Conservation (phyloP, 805 yeast genomes). For the Saitoella complicata region DNA sequence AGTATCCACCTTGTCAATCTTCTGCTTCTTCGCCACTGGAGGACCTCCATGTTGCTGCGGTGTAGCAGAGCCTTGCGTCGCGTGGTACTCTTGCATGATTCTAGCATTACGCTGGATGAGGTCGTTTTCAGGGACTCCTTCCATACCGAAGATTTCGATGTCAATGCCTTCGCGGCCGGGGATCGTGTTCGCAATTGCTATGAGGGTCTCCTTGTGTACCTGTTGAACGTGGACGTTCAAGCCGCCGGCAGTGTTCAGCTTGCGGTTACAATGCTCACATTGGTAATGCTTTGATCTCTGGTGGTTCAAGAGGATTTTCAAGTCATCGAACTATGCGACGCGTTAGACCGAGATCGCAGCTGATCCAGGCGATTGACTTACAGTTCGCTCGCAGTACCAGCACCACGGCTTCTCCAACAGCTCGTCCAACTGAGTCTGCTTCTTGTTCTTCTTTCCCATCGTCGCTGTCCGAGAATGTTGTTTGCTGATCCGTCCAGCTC, state of each 20-base stretch:
- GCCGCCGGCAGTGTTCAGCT: slow-evolving; percentile 16
- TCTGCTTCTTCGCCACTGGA: slow-evolving; percentile 3
- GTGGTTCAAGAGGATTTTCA: slow-evolving; percentile 15
- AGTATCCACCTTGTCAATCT: slow-evolving; percentile 4
- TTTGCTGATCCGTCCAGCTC: no score
- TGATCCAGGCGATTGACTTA: no score
- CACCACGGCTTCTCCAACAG: slow-evolving; percentile 16
- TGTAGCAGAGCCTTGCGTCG: neutral
- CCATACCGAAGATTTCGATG: slow-evolving; percentile 15
- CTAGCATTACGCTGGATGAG: slow-evolving; percentile 9
- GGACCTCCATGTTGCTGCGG: neutral
- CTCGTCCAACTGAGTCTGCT: slow-evolving; percentile 5
- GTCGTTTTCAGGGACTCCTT: slow-evolving; percentile 14
- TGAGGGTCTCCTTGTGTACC: slow-evolving; percentile 13
- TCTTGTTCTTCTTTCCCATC: slow-evolving; percentile 12
- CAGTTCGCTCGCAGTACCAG: slow-evolving; percentile 13
- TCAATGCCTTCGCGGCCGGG: slow-evolving; percentile 11
- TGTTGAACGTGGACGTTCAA: slow-evolving; percentile 13
- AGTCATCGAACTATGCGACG: slow-evolving; percentile 12
- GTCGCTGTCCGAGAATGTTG: no score
- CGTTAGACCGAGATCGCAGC: no score
- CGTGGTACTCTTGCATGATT: slow-evolving; percentile 7
- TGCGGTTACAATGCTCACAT: slow-evolving; percentile 14
- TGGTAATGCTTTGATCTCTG: slow-evolving; percentile 15
- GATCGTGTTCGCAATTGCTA: slow-evolving; percentile 10